These are phyloP conservation scores for Plasmodium blacklocki DNA, from an alignment of 169 alveolate species.

Conservation along the genomic window DNA sequence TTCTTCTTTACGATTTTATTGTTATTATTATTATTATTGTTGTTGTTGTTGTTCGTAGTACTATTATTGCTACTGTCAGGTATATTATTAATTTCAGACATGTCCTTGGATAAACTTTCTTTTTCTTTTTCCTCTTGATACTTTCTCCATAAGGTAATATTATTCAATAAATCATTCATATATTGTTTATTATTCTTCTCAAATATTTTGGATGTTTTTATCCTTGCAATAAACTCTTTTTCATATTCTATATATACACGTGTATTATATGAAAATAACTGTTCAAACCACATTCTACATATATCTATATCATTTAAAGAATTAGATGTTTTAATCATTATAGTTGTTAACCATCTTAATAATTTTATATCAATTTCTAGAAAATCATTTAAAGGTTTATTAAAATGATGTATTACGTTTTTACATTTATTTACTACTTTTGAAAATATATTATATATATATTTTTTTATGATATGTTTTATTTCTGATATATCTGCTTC, in stretches of 20 bases:
- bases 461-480: slow-evolving; percentile 39
- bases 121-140: slow-evolving; percentile 59
- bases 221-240: slow-evolving; percentile 51
- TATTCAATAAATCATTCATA: slow-evolving; percentile 41
- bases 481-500: slow-evolving; percentile 64
- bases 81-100: not conserved
- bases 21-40: not conserved
- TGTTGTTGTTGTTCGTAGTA: not conserved
- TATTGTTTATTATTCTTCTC: slow-evolving; percentile 54
- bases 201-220: slow-evolving; percentile 45
- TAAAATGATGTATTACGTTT: slow-evolving; percentile 31
- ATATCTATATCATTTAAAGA: slow-evolving; percentile 53
- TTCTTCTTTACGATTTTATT: not conserved
- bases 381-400: slow-evolving; percentile 37
- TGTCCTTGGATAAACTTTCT: not conserved
- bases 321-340: slow-evolving; percentile 54
- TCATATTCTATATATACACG: slow-evolving; percentile 42
- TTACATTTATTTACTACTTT: slow-evolving; percentile 37
- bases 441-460: slow-evolving; percentile 33
- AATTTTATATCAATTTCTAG: slow-evolving; percentile 54
- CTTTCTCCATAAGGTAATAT: slow-evolving; percentile 29
- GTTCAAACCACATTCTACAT: slow-evolving; percentile 72
- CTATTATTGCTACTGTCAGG: not conserved
- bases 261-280: slow-evolving; percentile 34
- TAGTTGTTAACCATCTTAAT: slow-evolving; percentile 73